These are phyloP conservation scores for Leccinum rimulosum DNA, from an alignment of 768 basidiomycete genomes.

Conservation along the genomic window DNA sequence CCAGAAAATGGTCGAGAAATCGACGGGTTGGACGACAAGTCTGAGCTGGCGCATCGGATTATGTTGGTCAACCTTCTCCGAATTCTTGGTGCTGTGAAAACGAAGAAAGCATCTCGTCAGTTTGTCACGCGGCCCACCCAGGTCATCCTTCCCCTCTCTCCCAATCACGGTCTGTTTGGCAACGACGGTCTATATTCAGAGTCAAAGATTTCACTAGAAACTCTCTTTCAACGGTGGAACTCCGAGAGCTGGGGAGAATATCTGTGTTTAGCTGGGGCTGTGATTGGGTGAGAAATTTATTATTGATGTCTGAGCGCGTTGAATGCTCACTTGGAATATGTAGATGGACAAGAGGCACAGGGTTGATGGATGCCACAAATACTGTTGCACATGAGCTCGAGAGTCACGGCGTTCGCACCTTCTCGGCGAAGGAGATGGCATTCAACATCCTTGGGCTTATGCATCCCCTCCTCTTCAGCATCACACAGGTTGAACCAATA, in stretches of 20 bases:
- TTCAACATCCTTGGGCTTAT: slow-evolving; percentile 99
- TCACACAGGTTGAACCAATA: slow-evolving; percentile 98
- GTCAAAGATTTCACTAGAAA: slow-evolving; percentile 97
- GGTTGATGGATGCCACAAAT: slow-evolving; percentile 94
- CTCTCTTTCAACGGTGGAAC: slow-evolving; percentile 95
- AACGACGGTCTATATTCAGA: slow-evolving; percentile 98
- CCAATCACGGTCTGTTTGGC: slow-evolving; percentile 97
- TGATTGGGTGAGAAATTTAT: slow-evolving; percentile 75
- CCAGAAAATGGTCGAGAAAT: slow-evolving; percentile 99
- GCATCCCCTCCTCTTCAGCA: slow-evolving; percentile 98
- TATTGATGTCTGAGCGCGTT: slow-evolving; percentile 8
- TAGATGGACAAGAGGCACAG: slow-evolving; percentile 98
- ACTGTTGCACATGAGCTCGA: slow-evolving; percentile 94
- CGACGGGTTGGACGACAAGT: slow-evolving; percentile 94
- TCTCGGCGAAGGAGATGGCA: slow-evolving; percentile 99
- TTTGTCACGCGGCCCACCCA: slow-evolving; percentile 98
- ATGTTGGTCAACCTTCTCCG: slow-evolving; percentile 98
- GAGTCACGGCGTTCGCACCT: slow-evolving; percentile 90
- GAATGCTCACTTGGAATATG: slow-evolving; percentile 6
- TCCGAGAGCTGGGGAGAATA: slow-evolving; percentile 99
- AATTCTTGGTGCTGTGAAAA: slow-evolving; percentile 95
- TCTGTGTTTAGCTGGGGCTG: slow-evolving; percentile 94
- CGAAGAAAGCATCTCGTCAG: slow-evolving; percentile 94
- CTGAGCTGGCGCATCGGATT: slow-evolving; percentile 96
- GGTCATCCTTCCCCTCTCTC: slow-evolving; percentile 95